phyloP scores from a whole-genome alignment of 371 early-diverging fungal genomes.

The Mucor piriformis region DNA sequence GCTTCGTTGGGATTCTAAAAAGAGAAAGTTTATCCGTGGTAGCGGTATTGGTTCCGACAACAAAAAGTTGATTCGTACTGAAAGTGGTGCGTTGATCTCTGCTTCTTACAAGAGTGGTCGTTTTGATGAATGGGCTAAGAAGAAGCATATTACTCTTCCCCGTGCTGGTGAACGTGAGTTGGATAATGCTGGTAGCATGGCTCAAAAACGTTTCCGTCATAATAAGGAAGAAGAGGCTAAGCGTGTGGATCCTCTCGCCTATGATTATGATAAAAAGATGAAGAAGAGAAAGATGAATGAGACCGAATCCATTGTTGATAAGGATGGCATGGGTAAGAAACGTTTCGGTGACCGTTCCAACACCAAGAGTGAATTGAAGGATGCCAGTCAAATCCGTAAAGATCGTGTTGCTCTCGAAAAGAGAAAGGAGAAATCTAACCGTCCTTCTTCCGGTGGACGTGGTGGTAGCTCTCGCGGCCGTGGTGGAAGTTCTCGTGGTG shows the following conservation, averaged over 20 bases:
- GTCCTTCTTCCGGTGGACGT: slow-evolving; percentile 22
- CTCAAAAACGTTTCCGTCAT: slow-evolving; percentile 65
- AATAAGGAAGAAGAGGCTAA: slow-evolving; percentile 63
- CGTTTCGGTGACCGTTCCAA: slow-evolving; percentile 47
- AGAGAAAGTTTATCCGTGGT: slow-evolving; percentile 87
- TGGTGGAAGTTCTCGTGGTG: neutral
- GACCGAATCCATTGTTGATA: slow-evolving; percentile 9
- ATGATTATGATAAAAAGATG: slow-evolving; percentile 69
- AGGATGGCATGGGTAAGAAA: slow-evolving; percentile 57
- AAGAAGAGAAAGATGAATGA: slow-evolving; percentile 59
- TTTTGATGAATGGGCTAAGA: slow-evolving; percentile 88
- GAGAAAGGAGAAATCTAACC: slow-evolving; percentile 72
- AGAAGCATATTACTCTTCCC: slow-evolving; percentile 78
- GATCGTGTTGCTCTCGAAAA: slow-evolving; percentile 79
- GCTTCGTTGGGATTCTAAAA: slow-evolving; percentile 92
- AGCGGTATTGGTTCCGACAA: slow-evolving; percentile 92
- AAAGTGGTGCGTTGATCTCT: slow-evolving; percentile 87
- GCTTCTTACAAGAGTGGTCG: slow-evolving; percentile 90
- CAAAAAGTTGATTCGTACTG: slow-evolving; percentile 92
- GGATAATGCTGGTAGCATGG: slow-evolving; percentile 40
- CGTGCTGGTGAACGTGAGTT: slow-evolving; percentile 88
- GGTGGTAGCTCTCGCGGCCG: slow-evolving; percentile 7
- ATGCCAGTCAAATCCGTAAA: slow-evolving; percentile 84
- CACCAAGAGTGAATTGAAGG: slow-evolving; percentile 81
- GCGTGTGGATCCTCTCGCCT: slow-evolving; percentile 62